Evolutionary conservation across 768 basidiomycete genomes (phyloP).

Genomic region (Sporobolomyces pararoseus): DNA sequence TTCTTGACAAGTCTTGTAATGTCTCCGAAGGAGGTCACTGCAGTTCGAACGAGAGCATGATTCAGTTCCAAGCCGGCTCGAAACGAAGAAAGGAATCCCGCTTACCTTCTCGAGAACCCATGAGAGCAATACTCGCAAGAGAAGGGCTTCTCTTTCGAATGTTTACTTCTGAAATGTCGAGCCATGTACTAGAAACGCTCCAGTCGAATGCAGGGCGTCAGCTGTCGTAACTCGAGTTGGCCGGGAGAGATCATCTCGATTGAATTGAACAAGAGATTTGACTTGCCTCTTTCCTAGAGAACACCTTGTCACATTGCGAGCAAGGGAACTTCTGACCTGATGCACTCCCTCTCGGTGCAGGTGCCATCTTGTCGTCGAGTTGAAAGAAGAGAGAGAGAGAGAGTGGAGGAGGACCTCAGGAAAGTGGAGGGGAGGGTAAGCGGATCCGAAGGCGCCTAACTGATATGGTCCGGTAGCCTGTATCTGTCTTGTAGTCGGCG

Average conservation of each 20-base stretch:
- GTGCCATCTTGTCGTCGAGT: conserved; percentile 14
- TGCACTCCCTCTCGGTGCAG: conserved; percentile 2
- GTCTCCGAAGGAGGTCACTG: conserved; percentile 27
- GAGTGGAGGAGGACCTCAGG: not conserved
- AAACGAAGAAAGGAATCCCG: not conserved
- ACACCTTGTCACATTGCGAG: conserved; percentile 27
- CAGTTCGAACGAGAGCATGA: not conserved
- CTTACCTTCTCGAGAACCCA: conserved; percentile 27
- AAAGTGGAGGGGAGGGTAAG: not conserved
- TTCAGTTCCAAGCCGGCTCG: not conserved
- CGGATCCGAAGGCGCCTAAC: not conserved
- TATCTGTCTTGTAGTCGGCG: too few relatives aligned
- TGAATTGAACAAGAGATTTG: not conserved
- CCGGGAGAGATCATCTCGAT: not conserved
- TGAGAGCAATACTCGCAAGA: conserved; percentile 29
- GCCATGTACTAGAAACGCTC: conserved; percentile 24
- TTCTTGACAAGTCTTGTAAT: conserved; percentile 32
- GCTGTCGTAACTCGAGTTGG: not conserved
- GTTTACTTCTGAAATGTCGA: conserved; percentile 21
- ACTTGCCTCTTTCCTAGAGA: conserved; percentile 33
- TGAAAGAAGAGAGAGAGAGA: not conserved
- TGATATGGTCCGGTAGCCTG: too few relatives aligned
- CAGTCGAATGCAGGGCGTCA: too few relatives aligned
- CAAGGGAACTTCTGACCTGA: conserved; percentile 13
- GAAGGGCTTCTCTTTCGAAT: conserved; percentile 32